Evolutionary conservation across 768 basidiomycete species (phyloP).

Genomic region (Filobasidium floriforme): DNA sequence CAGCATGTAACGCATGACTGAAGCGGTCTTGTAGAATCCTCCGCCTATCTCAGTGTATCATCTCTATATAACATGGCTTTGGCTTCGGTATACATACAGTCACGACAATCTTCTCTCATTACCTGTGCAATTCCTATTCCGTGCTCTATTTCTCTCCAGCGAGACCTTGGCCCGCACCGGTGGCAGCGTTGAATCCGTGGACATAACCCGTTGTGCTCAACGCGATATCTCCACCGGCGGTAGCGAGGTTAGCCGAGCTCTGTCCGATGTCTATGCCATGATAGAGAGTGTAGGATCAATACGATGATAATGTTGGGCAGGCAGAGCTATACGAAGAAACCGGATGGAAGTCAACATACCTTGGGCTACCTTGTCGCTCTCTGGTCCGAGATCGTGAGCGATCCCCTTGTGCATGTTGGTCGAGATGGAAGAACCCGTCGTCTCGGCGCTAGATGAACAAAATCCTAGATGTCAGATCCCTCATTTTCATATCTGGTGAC

Average conservation of each 20-base stretch:
- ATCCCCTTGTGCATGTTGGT: slow-evolving; percentile 38
- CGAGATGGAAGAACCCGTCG: slow-evolving; percentile 21
- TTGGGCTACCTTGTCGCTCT: slow-evolving; percentile 35
- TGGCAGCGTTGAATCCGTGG: slow-evolving; percentile 32
- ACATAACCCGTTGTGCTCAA: slow-evolving; percentile 32
- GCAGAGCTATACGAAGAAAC: neutral
- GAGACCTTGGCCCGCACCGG: slow-evolving; percentile 20
- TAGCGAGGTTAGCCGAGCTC: slow-evolving; percentile 33
- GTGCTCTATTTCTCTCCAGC: neutral
- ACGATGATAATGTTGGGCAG: no score
- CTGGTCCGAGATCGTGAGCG: slow-evolving; percentile 35
- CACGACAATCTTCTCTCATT: no score
- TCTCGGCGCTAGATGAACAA: neutral
- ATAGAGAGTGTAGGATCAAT: neutral
- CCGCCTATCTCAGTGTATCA: no score
- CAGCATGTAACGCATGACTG: no score
- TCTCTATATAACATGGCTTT: no score
- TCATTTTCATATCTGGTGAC: neutral
- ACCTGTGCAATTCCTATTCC: no score
- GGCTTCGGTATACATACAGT: no score
- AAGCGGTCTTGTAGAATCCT: no score
- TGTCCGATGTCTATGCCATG: slow-evolving; percentile 31
- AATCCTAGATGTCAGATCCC: neutral
- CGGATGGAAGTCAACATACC: slow-evolving; percentile 20
- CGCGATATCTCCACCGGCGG: slow-evolving; percentile 27